These are phyloP conservation scores for Bretschneidera sinensis DNA, from an alignment of 345 rosid species.

Conservation along the genomic window DNA sequence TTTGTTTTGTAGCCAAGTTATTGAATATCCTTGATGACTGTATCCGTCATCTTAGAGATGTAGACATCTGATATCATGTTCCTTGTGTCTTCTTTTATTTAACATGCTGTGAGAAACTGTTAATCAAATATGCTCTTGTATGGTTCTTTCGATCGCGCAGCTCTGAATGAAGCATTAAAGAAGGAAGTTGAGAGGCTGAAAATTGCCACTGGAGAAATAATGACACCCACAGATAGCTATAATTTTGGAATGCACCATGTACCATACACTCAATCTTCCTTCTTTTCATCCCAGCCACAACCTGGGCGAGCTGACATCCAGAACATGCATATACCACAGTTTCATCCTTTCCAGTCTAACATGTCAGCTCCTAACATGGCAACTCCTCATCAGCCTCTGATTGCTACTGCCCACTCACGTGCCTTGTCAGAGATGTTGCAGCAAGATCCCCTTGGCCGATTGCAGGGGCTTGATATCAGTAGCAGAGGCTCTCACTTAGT, in stretches of 20 bases:
- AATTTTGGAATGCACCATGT: conserved; percentile 66
- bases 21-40: conserved; percentile 1
- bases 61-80: too few relatives aligned
- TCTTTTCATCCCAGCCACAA: conserved; percentile 43
- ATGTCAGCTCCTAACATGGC: conserved; percentile 21
- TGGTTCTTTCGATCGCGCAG: conserved; percentile 29
- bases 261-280: conserved; percentile 42
- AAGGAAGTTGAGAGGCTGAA: conserved; percentile 90
- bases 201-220: conserved; percentile 63
- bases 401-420: conserved; percentile 30
- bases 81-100: too few relatives aligned
- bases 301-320: conserved; percentile 30
- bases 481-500: conserved; percentile 50
- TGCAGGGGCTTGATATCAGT: conserved; percentile 83
- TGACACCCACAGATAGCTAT: conserved; percentile 53
- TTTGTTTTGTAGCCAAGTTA: background rate
- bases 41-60: too few relatives aligned
- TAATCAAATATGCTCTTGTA: conserved; percentile 1
- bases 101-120: background rate
- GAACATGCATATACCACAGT: conserved; percentile 48
- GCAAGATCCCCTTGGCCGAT: conserved; percentile 61
- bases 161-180: conserved; percentile 75
- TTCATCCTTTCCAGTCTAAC: conserved; percentile 45
- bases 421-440: conserved; percentile 56
- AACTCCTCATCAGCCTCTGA: conserved; percentile 34